Conservation (phyloP, 192 early-diverging fungal species). For the Backusella psychrophila region DNA sequence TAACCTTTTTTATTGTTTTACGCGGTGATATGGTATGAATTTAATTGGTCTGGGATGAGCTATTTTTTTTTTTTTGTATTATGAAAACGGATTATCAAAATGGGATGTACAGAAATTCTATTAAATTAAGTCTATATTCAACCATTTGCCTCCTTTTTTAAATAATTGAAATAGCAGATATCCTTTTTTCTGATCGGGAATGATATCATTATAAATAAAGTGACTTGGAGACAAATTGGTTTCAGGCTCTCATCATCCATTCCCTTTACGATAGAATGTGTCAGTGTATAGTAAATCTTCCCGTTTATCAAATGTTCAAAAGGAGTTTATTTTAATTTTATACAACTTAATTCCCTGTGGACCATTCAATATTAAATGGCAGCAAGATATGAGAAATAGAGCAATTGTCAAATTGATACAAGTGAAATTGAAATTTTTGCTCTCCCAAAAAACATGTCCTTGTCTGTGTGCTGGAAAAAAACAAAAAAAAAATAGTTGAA, state of each 20-base stretch:
- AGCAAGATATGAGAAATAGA: background rate
- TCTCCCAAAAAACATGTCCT: no score
- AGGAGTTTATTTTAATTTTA: background rate
- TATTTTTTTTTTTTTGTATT: background rate
- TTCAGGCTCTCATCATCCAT: background rate
- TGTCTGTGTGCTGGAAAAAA: background rate
- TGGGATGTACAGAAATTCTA: background rate
- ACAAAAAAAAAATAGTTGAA: background rate
- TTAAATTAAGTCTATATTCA: background rate
- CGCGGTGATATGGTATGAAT: background rate
- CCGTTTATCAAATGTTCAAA: background rate
- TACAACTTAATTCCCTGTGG: background rate
- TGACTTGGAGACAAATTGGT: background rate
- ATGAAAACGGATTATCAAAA: background rate
- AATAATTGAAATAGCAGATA: background rate
- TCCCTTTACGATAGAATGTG: background rate
- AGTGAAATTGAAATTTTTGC: background rate
- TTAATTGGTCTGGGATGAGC: background rate
- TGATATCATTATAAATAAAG: background rate
- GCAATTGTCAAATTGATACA: background rate
- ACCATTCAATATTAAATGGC: background rate
- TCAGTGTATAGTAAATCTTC: background rate
- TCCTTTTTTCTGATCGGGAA: background rate
- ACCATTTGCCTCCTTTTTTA: background rate
- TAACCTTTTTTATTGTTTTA: background rate